Percentiles rank a stretch among this genome's conserved stretches.
Evolutionary conservation across 2,329 filamentous ascomycete species (phyloP).

Genomic region (Nothopassalora personata): DNA sequence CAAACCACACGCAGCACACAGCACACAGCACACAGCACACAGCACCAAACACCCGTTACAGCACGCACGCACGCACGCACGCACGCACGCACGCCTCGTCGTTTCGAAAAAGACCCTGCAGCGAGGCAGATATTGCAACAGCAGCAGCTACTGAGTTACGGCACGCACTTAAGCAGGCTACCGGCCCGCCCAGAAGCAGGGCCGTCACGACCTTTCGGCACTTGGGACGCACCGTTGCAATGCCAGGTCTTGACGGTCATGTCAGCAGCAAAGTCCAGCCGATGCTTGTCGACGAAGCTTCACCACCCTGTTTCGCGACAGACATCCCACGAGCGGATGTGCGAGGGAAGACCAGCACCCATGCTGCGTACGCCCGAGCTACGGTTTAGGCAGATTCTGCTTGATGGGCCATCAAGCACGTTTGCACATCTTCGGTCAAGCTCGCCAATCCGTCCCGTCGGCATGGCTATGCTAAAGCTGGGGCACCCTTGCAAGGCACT

Average conservation of each 20-base stretch:
- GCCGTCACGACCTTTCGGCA: constrained; percentile 21
- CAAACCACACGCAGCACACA: no score
- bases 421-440: constrained; percentile 17
- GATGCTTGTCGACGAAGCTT: constrained; percentile 18
- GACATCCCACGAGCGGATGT: constrained; percentile 6
- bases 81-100: no score
- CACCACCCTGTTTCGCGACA: constrained; percentile 12
- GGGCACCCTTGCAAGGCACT: constrained; percentile 16
- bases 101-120: constrained; percentile 15
- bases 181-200: constrained; percentile 3
- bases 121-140: constrained; percentile 11
- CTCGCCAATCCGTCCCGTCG: constrained; percentile 11
- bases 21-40: no score
- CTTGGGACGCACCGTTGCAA: constrained; percentile 16
- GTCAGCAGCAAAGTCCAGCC: constrained; percentile 13
- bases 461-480: constrained; percentile 10
- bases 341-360: constrained; percentile 4
- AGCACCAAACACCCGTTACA: no score
- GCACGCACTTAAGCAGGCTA: constrained; percentile 8
- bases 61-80: no score
- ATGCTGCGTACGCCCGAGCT: constrained; percentile 10
- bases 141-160: constrained; percentile 11
- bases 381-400: constrained; percentile 7
- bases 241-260: constrained; percentile 23
- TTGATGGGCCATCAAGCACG: constrained; percentile 6